phyloP scores from a whole-genome alignment of 2,329 filamentous ascomycete genomes.

The Plectosphaerella plurivora region DNA sequence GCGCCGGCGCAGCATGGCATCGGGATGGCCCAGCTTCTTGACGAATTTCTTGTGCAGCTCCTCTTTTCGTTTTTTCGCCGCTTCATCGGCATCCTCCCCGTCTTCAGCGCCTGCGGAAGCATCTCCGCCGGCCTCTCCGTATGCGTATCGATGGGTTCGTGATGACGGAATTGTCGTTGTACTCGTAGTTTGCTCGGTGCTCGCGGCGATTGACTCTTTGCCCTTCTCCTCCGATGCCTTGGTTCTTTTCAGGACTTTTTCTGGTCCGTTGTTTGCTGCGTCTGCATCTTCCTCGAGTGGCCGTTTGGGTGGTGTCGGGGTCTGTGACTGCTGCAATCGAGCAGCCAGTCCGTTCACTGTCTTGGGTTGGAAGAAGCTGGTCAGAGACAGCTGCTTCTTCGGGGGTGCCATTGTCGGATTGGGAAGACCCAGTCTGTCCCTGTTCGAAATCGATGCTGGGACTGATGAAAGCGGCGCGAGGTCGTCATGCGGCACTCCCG shows the following conservation, averaged over 20 bases:
- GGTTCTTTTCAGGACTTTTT: slow-evolving; percentile 38
- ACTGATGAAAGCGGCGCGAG: too few relatives aligned
- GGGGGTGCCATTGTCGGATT: slow-evolving; percentile 25
- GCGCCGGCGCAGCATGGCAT: slow-evolving; percentile 68
- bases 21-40: slow-evolving; percentile 81
- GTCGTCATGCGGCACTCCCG: too few relatives aligned
- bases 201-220: slow-evolving; percentile 23
- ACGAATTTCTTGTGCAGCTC: slow-evolving; percentile 81
- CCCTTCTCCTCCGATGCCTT: slow-evolving; percentile 33
- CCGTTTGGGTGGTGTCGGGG: slow-evolving; percentile 38
- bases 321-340: slow-evolving; percentile 23
- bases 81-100: slow-evolving; percentile 42
- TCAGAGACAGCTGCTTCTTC: slow-evolving; percentile 78
- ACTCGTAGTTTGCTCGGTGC: slow-evolving; percentile 18
- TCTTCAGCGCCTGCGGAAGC: slow-evolving; percentile 30
- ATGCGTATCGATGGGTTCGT: slow-evolving; percentile 50
- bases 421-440: background rate
- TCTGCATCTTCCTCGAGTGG: slow-evolving; percentile 43
- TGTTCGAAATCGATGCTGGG: too few relatives aligned
- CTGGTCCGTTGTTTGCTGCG: slow-evolving; percentile 34
- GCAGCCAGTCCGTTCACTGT: slow-evolving; percentile 42
- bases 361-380: slow-evolving; percentile 75
- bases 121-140: slow-evolving; percentile 34
- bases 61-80: slow-evolving; percentile 55
- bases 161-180: slow-evolving; percentile 19